Evolutionary conservation across 2,329 filamentous ascomycete genomes (phyloP).

Genomic region (Alternaria brassicae): DNA sequence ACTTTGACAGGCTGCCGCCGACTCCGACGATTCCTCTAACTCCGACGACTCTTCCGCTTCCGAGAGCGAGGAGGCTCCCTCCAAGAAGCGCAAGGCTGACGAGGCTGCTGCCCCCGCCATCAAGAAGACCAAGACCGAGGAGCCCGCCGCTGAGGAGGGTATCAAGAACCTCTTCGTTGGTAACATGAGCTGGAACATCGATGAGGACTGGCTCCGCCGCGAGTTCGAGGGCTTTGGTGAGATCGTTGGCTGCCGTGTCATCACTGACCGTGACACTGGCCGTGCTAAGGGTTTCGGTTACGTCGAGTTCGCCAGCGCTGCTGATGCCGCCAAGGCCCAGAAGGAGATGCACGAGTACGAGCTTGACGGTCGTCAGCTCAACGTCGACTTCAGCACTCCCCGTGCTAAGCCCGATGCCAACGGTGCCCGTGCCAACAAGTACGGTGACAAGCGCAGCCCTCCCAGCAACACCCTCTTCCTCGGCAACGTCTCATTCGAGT

Average conservation of each 20-base stretch:
- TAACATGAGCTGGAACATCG: constrained; percentile 88
- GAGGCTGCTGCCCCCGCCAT: constrained; percentile 58
- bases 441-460: constrained; percentile 80
- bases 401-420: constrained; percentile 61
- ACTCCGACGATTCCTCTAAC: constrained; percentile 35
- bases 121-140: constrained; percentile 74
- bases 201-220: constrained; percentile 79
- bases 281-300: constrained; percentile 94
- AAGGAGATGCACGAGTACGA: constrained; percentile 77
- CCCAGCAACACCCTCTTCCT: constrained; percentile 89
- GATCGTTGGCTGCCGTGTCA: constrained; percentile 75
- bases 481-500: constrained; percentile 87
- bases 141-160: constrained; percentile 53
- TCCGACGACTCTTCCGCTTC: constrained; percentile 44
- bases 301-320: constrained; percentile 78
- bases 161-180: constrained; percentile 83
- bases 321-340: constrained; percentile 73
- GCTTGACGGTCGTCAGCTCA: constrained; percentile 76
- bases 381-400: constrained; percentile 78
- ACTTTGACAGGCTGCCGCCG: constrained; percentile 33
- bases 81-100: constrained; percentile 74
- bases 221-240: constrained; percentile 83
- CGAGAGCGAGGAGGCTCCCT: constrained; percentile 49
- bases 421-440: constrained; percentile 68
- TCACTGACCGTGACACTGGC: constrained; percentile 80